Evolutionary conservation across 2,329 filamentous ascomycete genomes (phyloP).

Genomic region (Lasiodiplodia theobromae): DNA sequence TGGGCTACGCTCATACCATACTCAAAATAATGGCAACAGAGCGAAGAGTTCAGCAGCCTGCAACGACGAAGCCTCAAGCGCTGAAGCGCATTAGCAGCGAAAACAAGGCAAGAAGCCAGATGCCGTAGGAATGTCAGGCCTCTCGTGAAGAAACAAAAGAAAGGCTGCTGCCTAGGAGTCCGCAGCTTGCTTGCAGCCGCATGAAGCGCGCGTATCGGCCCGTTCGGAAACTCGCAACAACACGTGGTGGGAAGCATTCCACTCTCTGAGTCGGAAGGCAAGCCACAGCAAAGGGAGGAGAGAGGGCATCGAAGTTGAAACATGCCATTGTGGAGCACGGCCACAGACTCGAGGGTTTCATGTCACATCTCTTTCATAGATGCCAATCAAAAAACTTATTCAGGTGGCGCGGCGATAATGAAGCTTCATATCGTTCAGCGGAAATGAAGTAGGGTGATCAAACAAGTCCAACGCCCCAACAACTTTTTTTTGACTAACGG

Average conservation of each 20-base stretch:
- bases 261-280: constrained; percentile 2
- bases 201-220: background rate
- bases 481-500: background rate
- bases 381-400: constrained; percentile 10
- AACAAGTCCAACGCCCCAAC: constrained; percentile 9
- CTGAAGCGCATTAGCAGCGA: background rate
- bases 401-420: background rate
- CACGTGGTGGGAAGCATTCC: constrained; percentile 2
- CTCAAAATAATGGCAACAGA: background rate
- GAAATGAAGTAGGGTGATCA: constrained; percentile 21
- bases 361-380: background rate
- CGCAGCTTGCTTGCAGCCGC: background rate
- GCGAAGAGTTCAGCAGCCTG: background rate
- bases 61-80: no score
- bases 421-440: background rate
- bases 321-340: constrained; percentile 3
- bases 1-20: no score
- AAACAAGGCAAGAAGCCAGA: background rate
- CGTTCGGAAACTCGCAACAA: constrained; percentile 3
- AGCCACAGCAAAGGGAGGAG: background rate
- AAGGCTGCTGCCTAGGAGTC: background rate
- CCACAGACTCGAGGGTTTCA: constrained; percentile 10
- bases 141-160: background rate
- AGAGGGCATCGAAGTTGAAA: constrained; percentile 20
- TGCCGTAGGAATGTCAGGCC: background rate